These are phyloP conservation scores for Puya raimondii DNA, from an alignment of 176 grass and related monocot species.

Conservation along the genomic window DNA sequence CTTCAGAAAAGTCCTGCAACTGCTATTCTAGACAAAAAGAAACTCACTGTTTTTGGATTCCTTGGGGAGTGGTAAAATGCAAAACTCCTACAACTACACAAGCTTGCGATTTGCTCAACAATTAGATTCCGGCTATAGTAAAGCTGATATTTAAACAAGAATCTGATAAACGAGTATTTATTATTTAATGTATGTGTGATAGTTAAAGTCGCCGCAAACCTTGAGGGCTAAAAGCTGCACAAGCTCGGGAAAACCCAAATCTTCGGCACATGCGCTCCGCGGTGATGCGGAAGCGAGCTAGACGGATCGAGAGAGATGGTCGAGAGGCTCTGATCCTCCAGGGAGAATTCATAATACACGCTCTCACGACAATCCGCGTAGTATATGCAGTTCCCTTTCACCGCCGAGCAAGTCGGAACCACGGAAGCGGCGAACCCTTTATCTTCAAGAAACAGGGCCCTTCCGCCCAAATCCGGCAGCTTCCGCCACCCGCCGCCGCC, in stretches of 20 bases:
- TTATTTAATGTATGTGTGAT: too few relatives aligned
- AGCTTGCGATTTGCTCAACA: too few relatives aligned
- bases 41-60: too few relatives aligned
- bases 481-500: constrained; percentile 29
- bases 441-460: constrained; percentile 41
- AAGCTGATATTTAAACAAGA: too few relatives aligned
- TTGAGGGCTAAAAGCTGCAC: constrained; percentile 4
- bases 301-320: constrained; percentile 13
- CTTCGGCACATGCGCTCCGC: constrained; percentile 8
- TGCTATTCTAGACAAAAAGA: too few relatives aligned
- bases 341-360: constrained; percentile 40
- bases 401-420: constrained; percentile 18
- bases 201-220: too few relatives aligned
- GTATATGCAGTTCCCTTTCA: constrained; percentile 53
- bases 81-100: too few relatives aligned
- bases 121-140: too few relatives aligned
- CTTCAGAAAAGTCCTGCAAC: too few relatives aligned
- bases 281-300: constrained; percentile 31
- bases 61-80: too few relatives aligned
- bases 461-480: constrained; percentile 32
- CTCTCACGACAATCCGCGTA: constrained; percentile 18
- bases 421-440: constrained; percentile 49
- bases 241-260: constrained; percentile 75
- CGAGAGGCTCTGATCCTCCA: constrained; percentile 32
- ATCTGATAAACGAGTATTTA: too few relatives aligned